Evolutionary conservation across 805 yeast species (phyloP), one percentile per base, ranked within the genome.

Genomic region (Lachancea meyersii): DNA sequence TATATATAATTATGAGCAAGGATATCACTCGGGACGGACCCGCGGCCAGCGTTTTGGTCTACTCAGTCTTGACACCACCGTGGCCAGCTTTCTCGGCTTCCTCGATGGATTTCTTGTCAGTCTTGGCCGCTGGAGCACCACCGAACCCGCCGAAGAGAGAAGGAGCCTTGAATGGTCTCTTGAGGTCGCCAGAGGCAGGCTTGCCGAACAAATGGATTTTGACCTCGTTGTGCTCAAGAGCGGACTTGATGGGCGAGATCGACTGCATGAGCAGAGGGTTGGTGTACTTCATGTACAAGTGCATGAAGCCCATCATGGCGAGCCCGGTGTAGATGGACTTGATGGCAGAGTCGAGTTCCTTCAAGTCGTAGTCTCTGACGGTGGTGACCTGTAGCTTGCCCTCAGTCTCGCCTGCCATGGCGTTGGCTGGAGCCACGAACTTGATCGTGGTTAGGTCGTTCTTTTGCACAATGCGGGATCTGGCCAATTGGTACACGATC

Each of bases 281-380:
- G 66, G 97, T 88, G 76, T 87, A 93, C 69, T 87, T 84, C 94
- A 93, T 79, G 79, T 91, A 91, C 49, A 93, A 61, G 69, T 93
- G 98, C 97, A 91, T 89, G 80, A 91, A 85, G 20, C 83, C 95
- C 89, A 93, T 89, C 95, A 93, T 87, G 57, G 95, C 96, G 54
- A 89, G 63, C 51, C 94, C 84, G 50, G 94, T 85, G 74, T 82
- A 80, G 53, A 87, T 77, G 51, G 94, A 79, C 69, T 85, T 87
- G 67, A 89, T 75, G 47, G 87, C 80, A 40, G 77, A 48, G 65
- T 85, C 80, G 48, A 91, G 76, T 71, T 91, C 96, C 61, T 80
- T 75, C 64, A 89, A 76, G 68, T 93, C 98, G 73, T 93, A 93
- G 56, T 93, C 96, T 73, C 80, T 86, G 51, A 88, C 87, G 41